Percentiles rank a stretch among this genome's conserved stretches.
Conservation (phyloP, 2,329 filamentous ascomycete genomes). For the Leptographium radiaticola region DNA sequence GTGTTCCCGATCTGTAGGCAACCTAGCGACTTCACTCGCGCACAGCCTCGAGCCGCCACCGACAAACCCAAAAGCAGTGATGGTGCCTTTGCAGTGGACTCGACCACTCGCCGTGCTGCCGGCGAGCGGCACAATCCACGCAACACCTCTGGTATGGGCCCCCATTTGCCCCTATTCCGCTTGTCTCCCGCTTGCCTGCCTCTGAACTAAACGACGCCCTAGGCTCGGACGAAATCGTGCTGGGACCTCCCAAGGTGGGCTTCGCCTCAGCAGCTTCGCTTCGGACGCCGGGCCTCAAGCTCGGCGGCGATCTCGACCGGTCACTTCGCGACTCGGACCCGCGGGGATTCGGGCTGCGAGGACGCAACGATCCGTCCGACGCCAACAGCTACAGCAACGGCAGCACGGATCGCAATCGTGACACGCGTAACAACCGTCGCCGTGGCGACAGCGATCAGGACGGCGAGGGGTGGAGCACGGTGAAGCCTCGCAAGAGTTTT, state of each 20-base stretch:
- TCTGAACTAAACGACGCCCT: background rate
- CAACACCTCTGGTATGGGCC: slow-evolving; percentile 40
- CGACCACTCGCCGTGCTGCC: slow-evolving; percentile 36
- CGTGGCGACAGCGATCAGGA: slow-evolving; percentile 46
- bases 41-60: slow-evolving; percentile 31
- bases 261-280: slow-evolving; percentile 58
- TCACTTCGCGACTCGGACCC: slow-evolving; percentile 35
- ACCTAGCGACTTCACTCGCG: slow-evolving; percentile 1
- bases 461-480: slow-evolving; percentile 60
- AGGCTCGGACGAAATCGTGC: slow-evolving; percentile 70
- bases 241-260: slow-evolving; percentile 70
- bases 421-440: slow-evolving; percentile 35
- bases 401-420: slow-evolving; percentile 31
- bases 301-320: slow-evolving; percentile 39
- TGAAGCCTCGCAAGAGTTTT: slow-evolving; percentile 62
- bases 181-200: background rate
- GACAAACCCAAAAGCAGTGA: slow-evolving; percentile 28
- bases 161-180: background rate
- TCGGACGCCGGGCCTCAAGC: slow-evolving; percentile 28
- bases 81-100: slow-evolving; percentile 34
- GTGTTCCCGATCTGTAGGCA: slow-evolving; percentile 1
- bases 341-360: slow-evolving; percentile 46
- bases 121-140: slow-evolving; percentile 42
- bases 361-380: slow-evolving; percentile 17
- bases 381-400: slow-evolving; percentile 24